Percentiles rank a stretch among this genome's conserved stretches.
Conservation (phyloP, 176 grass and related monocot species). For the Eragrostis curvula region DNA sequence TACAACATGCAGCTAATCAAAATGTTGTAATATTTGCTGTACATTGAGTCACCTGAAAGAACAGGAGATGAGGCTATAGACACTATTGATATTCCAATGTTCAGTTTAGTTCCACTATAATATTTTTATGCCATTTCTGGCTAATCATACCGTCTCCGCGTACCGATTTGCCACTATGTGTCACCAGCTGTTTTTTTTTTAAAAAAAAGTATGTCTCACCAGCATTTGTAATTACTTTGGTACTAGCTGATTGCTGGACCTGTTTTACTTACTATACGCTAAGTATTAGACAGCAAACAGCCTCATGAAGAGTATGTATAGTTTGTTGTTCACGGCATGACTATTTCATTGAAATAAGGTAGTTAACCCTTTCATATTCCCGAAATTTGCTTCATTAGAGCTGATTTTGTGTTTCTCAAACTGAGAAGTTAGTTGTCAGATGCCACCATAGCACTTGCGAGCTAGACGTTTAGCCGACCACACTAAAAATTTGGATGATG, state of each 20-base stretch:
- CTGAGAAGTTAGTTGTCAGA: too few species aligned
- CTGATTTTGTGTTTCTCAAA: background rate
- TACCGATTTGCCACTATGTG: too few species aligned
- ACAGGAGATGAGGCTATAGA: conserved; percentile 6
- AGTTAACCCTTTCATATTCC: background rate
- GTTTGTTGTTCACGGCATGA: background rate
- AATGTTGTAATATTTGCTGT: background rate
- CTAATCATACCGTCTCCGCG: background rate
- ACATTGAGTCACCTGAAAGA: background rate
- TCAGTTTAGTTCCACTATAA: background rate
- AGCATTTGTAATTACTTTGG: background rate
- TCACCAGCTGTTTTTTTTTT: too few species aligned
- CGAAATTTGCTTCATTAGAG: background rate
- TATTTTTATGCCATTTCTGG: conserved; percentile 16
- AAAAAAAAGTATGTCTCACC: background rate
- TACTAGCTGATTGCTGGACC: too few species aligned
- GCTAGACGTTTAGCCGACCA: too few species aligned
- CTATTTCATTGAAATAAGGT: background rate
- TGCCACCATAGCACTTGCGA: too few species aligned
- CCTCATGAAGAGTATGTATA: background rate
- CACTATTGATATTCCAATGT: background rate
- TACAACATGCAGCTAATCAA: background rate
- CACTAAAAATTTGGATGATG: too few species aligned
- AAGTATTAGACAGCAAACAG: too few species aligned
- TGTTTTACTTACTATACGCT: background rate